Evolutionary conservation across 169 alveolate species (phyloP).

Genomic region (Cryptosporidium baileyi): DNA sequence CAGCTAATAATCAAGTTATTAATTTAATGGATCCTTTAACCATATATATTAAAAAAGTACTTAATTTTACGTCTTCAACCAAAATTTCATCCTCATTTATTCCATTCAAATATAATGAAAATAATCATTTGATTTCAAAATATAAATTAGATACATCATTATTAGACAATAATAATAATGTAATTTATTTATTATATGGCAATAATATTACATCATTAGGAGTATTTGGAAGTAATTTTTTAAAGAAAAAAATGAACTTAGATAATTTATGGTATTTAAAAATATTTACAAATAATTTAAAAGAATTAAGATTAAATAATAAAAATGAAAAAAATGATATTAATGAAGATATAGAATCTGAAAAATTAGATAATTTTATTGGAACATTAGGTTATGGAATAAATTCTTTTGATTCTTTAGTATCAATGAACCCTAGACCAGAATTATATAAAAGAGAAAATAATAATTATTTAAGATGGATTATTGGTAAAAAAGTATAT

Average conservation of each 20-base stretch:
- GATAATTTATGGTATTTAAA: constrained; percentile 3
- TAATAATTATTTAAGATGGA: neutral
- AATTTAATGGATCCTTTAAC: constrained; percentile 42
- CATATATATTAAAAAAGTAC: neutral
- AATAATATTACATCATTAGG: constrained; percentile 18
- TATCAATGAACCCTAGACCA: constrained; percentile 46
- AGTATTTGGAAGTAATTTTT: constrained; percentile 48
- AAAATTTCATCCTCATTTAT: constrained; percentile 6
- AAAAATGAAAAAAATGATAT: neutral
- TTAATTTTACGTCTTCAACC: neutral
- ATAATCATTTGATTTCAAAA: neutral
- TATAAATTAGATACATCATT: neutral
- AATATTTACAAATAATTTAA: constrained; percentile 2
- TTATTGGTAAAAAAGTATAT: constrained; percentile 18
- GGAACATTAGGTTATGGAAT: constrained; percentile 52
- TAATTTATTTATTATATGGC: constrained; percentile 28
- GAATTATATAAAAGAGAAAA: constrained; percentile 7
- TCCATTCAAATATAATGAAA: constrained; percentile 16
- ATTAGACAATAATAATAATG: neutral
- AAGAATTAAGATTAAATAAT: neutral
- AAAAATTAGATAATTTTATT: constrained; percentile 24
- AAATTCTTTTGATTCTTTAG: constrained; percentile 28
- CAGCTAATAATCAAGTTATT: neutral
- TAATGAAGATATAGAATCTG: neutral
- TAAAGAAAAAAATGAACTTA: constrained; percentile 5